These are phyloP conservation scores for Nadsonia fulvescens DNA, from an alignment of 805 yeast species.

Conservation along the genomic window DNA sequence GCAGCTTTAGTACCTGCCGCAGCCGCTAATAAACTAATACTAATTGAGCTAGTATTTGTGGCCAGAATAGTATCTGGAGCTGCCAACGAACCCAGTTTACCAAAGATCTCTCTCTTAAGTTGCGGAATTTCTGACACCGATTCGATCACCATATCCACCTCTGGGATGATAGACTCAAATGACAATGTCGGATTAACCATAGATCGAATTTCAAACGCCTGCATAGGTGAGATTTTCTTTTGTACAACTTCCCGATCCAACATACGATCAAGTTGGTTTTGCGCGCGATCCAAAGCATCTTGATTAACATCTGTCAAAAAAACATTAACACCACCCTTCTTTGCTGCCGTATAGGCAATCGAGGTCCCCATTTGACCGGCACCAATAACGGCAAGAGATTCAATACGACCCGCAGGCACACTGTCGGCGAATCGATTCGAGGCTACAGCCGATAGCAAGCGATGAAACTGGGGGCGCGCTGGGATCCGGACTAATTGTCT, in stretches of 20 bases:
- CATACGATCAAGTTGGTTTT: conserved; percentile 18
- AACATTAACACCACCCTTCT: conserved; percentile 20
- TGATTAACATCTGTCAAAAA: conserved; percentile 18
- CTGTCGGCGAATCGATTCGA: no score
- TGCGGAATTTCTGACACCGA: conserved; percentile 24
- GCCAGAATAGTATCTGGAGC: conserved; percentile 18
- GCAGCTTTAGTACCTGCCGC: conserved; percentile 24
- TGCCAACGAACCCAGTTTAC: conserved; percentile 16
- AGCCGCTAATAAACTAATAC: conserved; percentile 25
- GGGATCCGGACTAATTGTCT: no score
- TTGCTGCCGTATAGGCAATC: conserved; percentile 24
- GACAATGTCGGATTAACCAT: conserved; percentile 13
- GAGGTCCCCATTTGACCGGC: conserved; percentile 28
- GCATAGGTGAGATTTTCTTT: conserved; percentile 15
- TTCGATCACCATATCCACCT: conserved; percentile 22
- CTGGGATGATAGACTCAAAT: conserved; percentile 11
- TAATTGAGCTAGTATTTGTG: conserved; percentile 25
- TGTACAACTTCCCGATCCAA: conserved; percentile 20
- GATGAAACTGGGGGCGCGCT: no score
- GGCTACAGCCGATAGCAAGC: no score
- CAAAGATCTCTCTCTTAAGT: conserved; percentile 19
- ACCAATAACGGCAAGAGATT: conserved; percentile 20
- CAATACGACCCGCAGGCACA: no score
- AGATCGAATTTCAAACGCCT: conserved; percentile 15
- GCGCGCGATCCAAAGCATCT: conserved; percentile 17